Evolutionary conservation across 2,329 filamentous ascomycete species (phyloP).

Genomic region (Xylariales sp.): DNA sequence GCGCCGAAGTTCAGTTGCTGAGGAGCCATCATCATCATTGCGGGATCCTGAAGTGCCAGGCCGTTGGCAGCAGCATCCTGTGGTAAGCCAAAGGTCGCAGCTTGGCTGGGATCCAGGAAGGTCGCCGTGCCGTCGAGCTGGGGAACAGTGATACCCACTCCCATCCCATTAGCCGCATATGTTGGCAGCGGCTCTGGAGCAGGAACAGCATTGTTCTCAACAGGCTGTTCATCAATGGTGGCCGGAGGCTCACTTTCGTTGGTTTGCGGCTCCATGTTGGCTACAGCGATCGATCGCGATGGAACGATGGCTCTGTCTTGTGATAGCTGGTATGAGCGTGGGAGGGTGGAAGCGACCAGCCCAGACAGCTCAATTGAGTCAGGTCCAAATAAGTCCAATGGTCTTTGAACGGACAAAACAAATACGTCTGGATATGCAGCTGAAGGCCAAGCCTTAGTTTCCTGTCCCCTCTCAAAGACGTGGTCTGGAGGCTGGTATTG

Average conservation of each 20-base stretch:
- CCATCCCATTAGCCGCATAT: slow-evolving; percentile 3
- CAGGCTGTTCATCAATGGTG: slow-evolving; percentile 2
- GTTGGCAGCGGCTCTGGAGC: not conserved
- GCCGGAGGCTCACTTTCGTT: not conserved
- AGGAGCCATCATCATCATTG: slow-evolving; percentile 7
- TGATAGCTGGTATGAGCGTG: no score
- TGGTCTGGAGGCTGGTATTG: no score
- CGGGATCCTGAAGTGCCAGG: slow-evolving; percentile 6
- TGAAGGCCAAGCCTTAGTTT: no score
- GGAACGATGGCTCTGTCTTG: no score
- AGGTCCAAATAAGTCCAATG: no score
- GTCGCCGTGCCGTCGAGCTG: slow-evolving; percentile 5
- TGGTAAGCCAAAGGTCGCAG: slow-evolving; percentile 1
- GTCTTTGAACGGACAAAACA: no score
- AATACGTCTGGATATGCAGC: no score
- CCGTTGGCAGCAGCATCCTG: slow-evolving; percentile 5
- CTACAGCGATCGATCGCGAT: not conserved
- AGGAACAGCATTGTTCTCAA: not conserved
- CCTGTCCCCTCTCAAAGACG: no score
- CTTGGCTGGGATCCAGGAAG: slow-evolving; percentile 6
- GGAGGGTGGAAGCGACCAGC: no score
- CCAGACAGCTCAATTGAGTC: no score
- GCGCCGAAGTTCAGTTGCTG: slow-evolving; percentile 4
- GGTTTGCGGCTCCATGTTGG: not conserved
- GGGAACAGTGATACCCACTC: slow-evolving; percentile 1